Conservation (phyloP, 768 basidiomycete species). For the Collybia sp. region DNA sequence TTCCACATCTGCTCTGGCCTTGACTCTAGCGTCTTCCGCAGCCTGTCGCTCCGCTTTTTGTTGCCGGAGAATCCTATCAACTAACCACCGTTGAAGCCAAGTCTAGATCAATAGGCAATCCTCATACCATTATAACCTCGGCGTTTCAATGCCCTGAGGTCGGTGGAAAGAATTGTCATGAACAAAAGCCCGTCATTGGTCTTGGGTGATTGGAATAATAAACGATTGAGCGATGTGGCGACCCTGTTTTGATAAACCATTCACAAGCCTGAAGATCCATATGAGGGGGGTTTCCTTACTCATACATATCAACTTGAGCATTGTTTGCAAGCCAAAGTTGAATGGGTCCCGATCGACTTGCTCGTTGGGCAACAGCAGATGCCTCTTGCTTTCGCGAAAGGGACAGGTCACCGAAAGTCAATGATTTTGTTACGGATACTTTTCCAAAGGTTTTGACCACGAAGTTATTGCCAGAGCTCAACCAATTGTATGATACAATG, state of each 20-base stretch:
- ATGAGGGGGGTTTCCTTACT: conserved; percentile 48
- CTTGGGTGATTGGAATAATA: conserved; percentile 74
- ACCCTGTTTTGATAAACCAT: conserved; percentile 47
- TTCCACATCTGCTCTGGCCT: conserved; percentile 21
- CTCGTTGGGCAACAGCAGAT: conserved; percentile 63
- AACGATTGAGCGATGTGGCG: conserved; percentile 75
- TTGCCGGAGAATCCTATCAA: conserved; percentile 86
- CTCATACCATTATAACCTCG: conserved; percentile 77
- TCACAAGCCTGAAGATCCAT: conserved; percentile 1
- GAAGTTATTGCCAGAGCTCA: conserved; percentile 60
- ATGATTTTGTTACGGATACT: conserved; percentile 55
- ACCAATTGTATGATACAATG: conserved; percentile 60
- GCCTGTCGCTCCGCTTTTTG: conserved; percentile 66
- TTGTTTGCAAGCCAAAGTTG: conserved; percentile 76
- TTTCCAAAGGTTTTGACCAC: conserved; percentile 66
- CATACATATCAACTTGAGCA: conserved; percentile 83
- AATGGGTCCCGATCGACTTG: conserved; percentile 47
- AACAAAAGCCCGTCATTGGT: conserved; percentile 87
- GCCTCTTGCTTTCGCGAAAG: conserved; percentile 58
- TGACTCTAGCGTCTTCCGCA: conserved; percentile 33
- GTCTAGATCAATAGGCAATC: background rate
- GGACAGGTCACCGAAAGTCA: conserved; percentile 46
- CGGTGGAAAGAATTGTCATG: conserved; percentile 92
- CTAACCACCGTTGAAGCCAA: conserved; percentile 27
- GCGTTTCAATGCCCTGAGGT: conserved; percentile 73